Percentiles rank a stretch among this genome's conserved stretches.
Conservation (phyloP, 139 green algal genomes). For the Asterochloris erici region DNA sequence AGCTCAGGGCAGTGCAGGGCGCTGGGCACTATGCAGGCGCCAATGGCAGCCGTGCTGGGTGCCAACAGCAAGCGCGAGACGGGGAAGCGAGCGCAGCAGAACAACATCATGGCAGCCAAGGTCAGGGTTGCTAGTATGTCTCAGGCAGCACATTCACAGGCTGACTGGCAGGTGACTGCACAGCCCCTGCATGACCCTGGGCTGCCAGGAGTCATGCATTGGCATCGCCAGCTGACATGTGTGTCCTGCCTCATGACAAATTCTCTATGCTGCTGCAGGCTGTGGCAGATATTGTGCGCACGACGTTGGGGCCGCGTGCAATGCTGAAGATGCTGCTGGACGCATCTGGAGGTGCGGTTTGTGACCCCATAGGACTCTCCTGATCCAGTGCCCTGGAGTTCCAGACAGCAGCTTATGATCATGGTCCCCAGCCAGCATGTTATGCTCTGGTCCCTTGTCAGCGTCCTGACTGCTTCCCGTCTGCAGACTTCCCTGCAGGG, state of each 20-base stretch:
- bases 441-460: background rate
- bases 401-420: background rate
- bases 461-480: background rate
- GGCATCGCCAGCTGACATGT: too few species aligned
- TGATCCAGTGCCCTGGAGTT: too few species aligned
- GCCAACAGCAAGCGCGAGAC: slow-evolving; percentile 87
- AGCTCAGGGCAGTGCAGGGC: background rate
- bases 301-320: slow-evolving; percentile 91
- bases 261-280: slow-evolving; percentile 47
- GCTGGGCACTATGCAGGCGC: slow-evolving; percentile 40
- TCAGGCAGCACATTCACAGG: background rate
- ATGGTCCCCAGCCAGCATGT: background rate
- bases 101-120: slow-evolving; percentile 96
- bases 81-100: slow-evolving; percentile 92
- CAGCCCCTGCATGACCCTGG: too few species aligned
- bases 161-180: background rate
- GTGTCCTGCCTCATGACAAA: background rate
- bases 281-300: slow-evolving; percentile 97
- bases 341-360: slow-evolving; percentile 73
- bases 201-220: too few species aligned
- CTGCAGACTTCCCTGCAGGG: background rate
- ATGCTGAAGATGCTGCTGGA: slow-evolving; percentile 99
- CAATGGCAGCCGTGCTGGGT: slow-evolving; percentile 41
- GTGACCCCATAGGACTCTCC: background rate
- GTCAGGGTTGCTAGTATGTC: slow-evolving; percentile 37